Conservation (phyloP, 495 filamentous ascomycete genomes). For the Cercophora sp. region DNA sequence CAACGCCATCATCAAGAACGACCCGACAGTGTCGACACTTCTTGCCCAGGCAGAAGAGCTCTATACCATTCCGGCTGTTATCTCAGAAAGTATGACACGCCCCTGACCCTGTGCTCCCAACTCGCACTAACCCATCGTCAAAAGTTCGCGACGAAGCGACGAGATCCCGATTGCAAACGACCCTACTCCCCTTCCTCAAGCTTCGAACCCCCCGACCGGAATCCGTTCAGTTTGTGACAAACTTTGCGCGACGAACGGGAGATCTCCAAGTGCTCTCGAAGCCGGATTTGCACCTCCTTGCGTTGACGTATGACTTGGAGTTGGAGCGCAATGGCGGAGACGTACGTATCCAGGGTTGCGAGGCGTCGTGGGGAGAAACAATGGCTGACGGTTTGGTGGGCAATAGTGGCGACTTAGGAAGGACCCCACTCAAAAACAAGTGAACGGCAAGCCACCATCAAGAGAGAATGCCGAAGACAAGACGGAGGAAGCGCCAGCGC, state of each 20-base stretch:
- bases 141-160: constrained; percentile 65
- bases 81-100: constrained; percentile 68
- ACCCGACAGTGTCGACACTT: constrained; percentile 73
- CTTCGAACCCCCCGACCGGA: constrained; percentile 67
- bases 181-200: constrained; percentile 77
- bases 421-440: constrained; percentile 67
- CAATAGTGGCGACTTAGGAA: constrained; percentile 71
- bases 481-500: constrained; percentile 6
- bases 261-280: constrained; percentile 82
- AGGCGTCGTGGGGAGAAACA: too few relatives aligned
- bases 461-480: constrained; percentile 13
- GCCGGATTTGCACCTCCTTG: constrained; percentile 83
- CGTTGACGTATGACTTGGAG: constrained; percentile 87
- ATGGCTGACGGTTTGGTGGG: neutral
- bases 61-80: constrained; percentile 79
- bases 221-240: constrained; percentile 72
- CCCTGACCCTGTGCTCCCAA: too few relatives aligned
- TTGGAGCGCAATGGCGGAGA: constrained; percentile 74
- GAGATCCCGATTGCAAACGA: constrained; percentile 71
- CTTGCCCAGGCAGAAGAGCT: constrained; percentile 70
- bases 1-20: constrained; percentile 86
- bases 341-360: constrained; percentile 18
- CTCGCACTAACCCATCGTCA: neutral
- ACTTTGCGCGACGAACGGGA: constrained; percentile 86
- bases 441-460: constrained; percentile 66